Evolutionary conservation across 2,329 filamentous ascomycete species (phyloP).

Genomic region (Paecilomyces niveus): DNA sequence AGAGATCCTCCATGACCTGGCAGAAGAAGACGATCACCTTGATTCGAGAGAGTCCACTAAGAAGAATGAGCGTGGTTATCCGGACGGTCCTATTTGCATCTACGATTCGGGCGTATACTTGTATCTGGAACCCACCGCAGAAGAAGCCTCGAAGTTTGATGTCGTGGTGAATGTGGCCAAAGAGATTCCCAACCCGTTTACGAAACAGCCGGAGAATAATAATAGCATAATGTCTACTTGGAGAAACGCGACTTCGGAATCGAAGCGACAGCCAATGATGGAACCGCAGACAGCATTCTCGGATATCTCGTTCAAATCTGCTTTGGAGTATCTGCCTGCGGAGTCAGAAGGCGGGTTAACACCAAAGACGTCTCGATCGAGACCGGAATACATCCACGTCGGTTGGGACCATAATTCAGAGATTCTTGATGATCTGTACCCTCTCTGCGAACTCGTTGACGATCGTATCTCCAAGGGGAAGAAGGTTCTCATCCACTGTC

Average conservation of each 20-base stretch:
- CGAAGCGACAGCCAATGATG: slow-evolving; percentile 26
- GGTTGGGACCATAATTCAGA: slow-evolving; percentile 63
- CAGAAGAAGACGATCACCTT: slow-evolving; percentile 44
- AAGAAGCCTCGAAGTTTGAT: slow-evolving; percentile 54
- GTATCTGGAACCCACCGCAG: slow-evolving; percentile 55
- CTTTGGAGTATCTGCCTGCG: slow-evolving; percentile 33
- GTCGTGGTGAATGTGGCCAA: slow-evolving; percentile 60
- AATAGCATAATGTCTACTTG: slow-evolving; percentile 37
- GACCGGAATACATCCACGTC: slow-evolving; percentile 60
- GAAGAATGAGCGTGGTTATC: slow-evolving; percentile 57
- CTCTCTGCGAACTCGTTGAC: slow-evolving; percentile 55
- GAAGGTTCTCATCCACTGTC: slow-evolving; percentile 57
- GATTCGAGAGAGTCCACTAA: slow-evolving; percentile 51
- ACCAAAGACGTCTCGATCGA: slow-evolving; percentile 23
- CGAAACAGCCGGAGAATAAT: slow-evolving; percentile 19
- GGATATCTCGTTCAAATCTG: slow-evolving; percentile 44
- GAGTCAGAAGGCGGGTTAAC: slow-evolving; percentile 22
- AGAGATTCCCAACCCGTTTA: slow-evolving; percentile 57
- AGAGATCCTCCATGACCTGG: slow-evolving; percentile 38
- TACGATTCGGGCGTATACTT: slow-evolving; percentile 57
- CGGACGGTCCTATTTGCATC: slow-evolving; percentile 57
- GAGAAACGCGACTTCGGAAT: slow-evolving; percentile 40
- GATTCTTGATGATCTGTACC: slow-evolving; percentile 55
- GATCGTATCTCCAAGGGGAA: slow-evolving; percentile 51
- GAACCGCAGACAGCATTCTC: slow-evolving; percentile 40